phyloP scores from a whole-genome alignment of 106 monocot species.

The Hemerocallis citrina region DNA sequence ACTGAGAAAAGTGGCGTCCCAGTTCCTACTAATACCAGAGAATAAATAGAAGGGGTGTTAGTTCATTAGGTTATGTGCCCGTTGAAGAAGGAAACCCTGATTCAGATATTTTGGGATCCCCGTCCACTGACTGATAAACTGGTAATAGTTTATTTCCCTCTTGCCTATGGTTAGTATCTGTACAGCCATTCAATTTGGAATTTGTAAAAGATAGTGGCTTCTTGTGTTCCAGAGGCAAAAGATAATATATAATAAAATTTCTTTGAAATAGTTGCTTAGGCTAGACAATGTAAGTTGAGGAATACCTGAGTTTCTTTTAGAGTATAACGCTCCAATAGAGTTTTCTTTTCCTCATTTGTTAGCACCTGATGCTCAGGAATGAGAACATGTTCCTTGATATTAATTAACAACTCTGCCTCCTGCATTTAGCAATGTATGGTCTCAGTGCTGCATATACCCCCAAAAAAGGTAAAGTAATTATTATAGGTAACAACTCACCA shows the following conservation, averaged over 20 bases:
- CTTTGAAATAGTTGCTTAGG: neutral
- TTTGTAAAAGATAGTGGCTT: neutral
- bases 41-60: no score
- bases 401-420: conserved; percentile 75
- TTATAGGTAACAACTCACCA: conserved; percentile 37
- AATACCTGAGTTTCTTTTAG: conserved; percentile 37
- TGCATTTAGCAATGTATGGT: conserved; percentile 3
- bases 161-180: no score
- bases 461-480: neutral
- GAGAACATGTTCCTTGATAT: conserved; percentile 77
- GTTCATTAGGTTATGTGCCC: no score
- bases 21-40: no score
- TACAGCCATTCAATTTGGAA: no score
- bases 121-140: no score
- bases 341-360: conserved; percentile 63
- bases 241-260: neutral
- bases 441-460: neutral
- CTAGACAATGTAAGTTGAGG: neutral
- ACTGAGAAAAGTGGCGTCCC: no score
- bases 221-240: neutral
- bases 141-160: no score
- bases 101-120: no score
- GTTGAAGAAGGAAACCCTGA: no score
- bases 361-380: conserved; percentile 77
- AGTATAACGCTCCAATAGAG: conserved; percentile 70